Percentiles rank a stretch among this genome's conserved stretches.
phyloP scores from a whole-genome alignment of 331 rosid genomes.

The Malus hybrid region DNA sequence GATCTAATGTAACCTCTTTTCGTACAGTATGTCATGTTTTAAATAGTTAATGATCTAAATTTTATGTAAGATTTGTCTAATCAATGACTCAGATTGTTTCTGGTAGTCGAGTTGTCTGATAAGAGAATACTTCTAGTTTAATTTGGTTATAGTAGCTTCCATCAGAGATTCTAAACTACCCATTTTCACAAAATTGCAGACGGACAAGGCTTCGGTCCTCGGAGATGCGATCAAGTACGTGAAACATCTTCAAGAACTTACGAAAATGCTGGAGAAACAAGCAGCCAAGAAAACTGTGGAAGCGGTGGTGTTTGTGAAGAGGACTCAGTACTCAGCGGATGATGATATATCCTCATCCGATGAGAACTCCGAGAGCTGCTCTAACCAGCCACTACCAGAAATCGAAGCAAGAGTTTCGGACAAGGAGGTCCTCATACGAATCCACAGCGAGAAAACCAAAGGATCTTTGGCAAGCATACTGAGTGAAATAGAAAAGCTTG shows the following conservation, averaged over 20 bases:
- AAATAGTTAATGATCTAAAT: too few species aligned
- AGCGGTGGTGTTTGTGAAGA: constrained; percentile 39
- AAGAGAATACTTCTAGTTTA: neutral
- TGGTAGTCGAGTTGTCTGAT: neutral
- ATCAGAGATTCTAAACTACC: neutral
- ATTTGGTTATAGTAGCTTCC: neutral
- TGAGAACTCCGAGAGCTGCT: constrained; percentile 24
- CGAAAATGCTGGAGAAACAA: constrained; percentile 48
- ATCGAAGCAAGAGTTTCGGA: constrained; percentile 63
- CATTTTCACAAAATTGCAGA: constrained; percentile 23
- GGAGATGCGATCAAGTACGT: constrained; percentile 62
- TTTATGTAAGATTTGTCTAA: neutral
- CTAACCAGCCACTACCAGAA: constrained; percentile 38
- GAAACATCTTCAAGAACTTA: constrained; percentile 52
- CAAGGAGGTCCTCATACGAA: constrained; percentile 51
- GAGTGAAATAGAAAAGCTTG: constrained; percentile 35
- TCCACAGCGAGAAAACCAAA: constrained; percentile 49
- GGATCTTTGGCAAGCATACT: constrained; percentile 34
- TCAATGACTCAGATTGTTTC: neutral
- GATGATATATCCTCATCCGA: constrained; percentile 30
- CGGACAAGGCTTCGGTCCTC: constrained; percentile 85
- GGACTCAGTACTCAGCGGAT: constrained; percentile 24
- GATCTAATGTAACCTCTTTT: neutral
- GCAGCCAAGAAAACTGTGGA: constrained; percentile 32
- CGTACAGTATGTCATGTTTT: neutral